Evolutionary conservation across 2,329 filamentous ascomycete genomes (phyloP), one percentile per base, ranked within the genome.

Genomic region (Pleurostoma richardsiae): DNA sequence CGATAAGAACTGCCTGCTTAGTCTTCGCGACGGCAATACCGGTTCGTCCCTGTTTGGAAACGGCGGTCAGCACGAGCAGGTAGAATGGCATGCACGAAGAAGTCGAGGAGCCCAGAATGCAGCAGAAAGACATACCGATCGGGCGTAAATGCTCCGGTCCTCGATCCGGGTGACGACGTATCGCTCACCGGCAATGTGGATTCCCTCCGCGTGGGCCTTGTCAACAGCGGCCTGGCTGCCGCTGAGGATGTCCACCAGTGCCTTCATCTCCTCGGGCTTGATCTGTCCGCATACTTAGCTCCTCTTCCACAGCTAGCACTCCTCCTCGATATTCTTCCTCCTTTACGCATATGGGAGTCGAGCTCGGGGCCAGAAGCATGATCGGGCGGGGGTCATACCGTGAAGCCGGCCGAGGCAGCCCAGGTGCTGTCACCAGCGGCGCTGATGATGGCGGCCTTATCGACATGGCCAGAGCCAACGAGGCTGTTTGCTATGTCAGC

Each of bases 21-120:
- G 92, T 95, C 78, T 95, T 95, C 70, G 85, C 84, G 59, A 94
- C 81, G 63, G 86, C 77, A 60, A 96, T 71, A 55, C 94, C 94
- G 64, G 85, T 81, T 65, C 85, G 88, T 59, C 88, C 90, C 76
- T 80, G 54, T 52, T 29, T 11, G 33, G 8, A 36, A 36, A 36
- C 8, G 8, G 8, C n/a, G 8, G 33, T 36, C 33, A 36, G 33
- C 33, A 36, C 33, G 8, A 8, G 8, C 33, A 36, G 33, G 8
- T 19, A 19, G 19, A 19, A 19, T 19, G 19, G 19, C 19, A 19
- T 19, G 19, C 36, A 48, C 10, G 46, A 30, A 26, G 40, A 19
- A 19, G 10, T n/a, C 10, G 40, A 40, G 42, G 26, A 40, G 29
- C 42, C 40, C 38, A n/a, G 10, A 7, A n/a, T n/a, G 33, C 8